Conservation (phyloP, 306 rosid genomes). For the Mucuna pruriens region DNA sequence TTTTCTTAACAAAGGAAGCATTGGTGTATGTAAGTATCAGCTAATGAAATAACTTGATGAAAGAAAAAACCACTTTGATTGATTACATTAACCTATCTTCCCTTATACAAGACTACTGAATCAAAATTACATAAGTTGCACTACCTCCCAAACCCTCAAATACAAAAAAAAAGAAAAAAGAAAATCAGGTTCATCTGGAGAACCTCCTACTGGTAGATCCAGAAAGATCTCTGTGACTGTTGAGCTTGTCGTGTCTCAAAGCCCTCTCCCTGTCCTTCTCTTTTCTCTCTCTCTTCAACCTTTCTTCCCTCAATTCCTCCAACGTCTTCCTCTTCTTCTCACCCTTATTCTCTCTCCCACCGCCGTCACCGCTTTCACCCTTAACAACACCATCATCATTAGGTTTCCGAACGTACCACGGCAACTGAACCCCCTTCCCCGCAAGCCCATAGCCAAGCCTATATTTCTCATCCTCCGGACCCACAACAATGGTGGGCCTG, state of each 20-base stretch:
- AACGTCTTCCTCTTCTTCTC: slow-evolving; percentile 66
- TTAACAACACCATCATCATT: background rate
- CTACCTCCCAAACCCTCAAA: background rate
- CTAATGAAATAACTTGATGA: background rate
- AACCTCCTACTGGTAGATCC: slow-evolving; percentile 45
- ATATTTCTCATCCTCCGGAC: slow-evolving; percentile 85
- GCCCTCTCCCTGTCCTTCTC: slow-evolving; percentile 86
- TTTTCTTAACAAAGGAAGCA: background rate
- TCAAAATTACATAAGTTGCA: background rate
- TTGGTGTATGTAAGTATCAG: background rate
- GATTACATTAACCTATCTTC: slow-evolving; percentile 17
- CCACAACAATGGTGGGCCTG: slow-evolving; percentile 46
- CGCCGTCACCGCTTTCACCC: slow-evolving; percentile 14
- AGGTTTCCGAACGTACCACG: slow-evolving; percentile 79
- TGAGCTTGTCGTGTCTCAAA: slow-evolving; percentile 47
- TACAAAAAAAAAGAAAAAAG: background rate
- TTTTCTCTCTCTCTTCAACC: slow-evolving; percentile 71
- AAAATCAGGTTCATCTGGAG: slow-evolving; percentile 47
- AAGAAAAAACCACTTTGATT: slow-evolving; percentile 19
- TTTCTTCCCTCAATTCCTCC: slow-evolving; percentile 84
- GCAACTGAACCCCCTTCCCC: slow-evolving; percentile 84
- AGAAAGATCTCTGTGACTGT: slow-evolving; percentile 37
- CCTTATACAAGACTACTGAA: background rate
- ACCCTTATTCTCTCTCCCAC: slow-evolving; percentile 28
- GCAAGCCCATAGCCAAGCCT: slow-evolving; percentile 88